phyloP scores from a whole-genome alignment of 306 rosid genomes.

The Citrullus colocynthis region DNA sequence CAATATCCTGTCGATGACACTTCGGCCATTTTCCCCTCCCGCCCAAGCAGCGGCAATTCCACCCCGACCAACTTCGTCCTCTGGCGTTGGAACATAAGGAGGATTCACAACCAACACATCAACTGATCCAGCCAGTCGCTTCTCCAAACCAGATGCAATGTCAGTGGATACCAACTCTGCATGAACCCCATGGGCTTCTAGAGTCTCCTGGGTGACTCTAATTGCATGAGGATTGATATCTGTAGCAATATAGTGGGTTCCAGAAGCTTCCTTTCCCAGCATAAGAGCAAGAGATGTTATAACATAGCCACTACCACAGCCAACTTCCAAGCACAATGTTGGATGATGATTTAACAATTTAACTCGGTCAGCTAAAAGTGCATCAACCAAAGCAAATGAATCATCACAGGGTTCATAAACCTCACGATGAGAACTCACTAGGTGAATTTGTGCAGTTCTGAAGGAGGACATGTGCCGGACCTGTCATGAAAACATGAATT shows the following conservation, averaged over 20 bases:
- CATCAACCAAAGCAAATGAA: conserved; percentile 91
- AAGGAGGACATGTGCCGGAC: conserved; percentile 27
- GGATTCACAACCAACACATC: conserved; percentile 94
- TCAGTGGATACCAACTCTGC: conserved; percentile 69
- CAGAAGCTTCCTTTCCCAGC: conserved; percentile 46
- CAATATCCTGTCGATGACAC: conserved; percentile 66
- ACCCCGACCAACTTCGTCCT: conserved; percentile 71
- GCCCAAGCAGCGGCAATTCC: conserved; percentile 89
- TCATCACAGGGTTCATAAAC: conserved; percentile 97
- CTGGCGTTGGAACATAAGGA: conserved; percentile 95
- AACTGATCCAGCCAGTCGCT: conserved; percentile 60
- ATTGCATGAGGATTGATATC: conserved; percentile 76
- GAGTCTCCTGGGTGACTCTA: conserved; percentile 52
- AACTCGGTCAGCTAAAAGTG: conserved; percentile 66
- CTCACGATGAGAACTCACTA: conserved; percentile 68
- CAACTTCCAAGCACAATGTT: conserved; percentile 66
- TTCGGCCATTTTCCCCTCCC: conserved; percentile 88
- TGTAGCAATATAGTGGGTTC: conserved; percentile 60
- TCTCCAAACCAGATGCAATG: conserved; percentile 66
- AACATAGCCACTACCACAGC: conserved; percentile 94
- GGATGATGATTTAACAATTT: conserved; percentile 61
- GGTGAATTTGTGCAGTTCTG: conserved; percentile 73
- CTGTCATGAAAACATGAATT: conserved; percentile 16
- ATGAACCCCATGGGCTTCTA: conserved; percentile 74
- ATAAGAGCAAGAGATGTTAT: conserved; percentile 89